Evolutionary conservation across 2,329 filamentous ascomycete genomes (phyloP).

Genomic region (Chaetomiaceae sp.): DNA sequence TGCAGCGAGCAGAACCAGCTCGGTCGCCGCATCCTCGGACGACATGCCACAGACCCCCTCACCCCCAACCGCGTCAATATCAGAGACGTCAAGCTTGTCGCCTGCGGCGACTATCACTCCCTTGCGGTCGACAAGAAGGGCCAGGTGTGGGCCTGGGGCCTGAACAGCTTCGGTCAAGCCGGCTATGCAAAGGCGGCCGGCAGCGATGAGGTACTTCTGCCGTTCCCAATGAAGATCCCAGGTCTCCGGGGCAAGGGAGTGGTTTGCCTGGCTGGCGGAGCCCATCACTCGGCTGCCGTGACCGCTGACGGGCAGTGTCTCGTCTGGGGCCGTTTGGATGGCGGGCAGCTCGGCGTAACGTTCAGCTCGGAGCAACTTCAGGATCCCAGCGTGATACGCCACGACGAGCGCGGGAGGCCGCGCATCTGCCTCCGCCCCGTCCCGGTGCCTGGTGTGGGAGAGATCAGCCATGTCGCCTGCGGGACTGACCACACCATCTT

Average conservation of each 20-base stretch:
- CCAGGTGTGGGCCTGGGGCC: slow-evolving; percentile 73
- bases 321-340: slow-evolving; percentile 56
- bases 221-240: slow-evolving; percentile 64
- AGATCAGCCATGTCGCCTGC: slow-evolving; percentile 54
- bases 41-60: slow-evolving; percentile 37
- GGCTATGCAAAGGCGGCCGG: slow-evolving; percentile 63
- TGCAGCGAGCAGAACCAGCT: slow-evolving; percentile 63
- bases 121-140: slow-evolving; percentile 71
- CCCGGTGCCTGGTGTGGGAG: slow-evolving; percentile 49
- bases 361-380: slow-evolving; percentile 50
- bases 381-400: slow-evolving; percentile 54
- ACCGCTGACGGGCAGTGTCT: slow-evolving; percentile 53
- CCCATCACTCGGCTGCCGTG: slow-evolving; percentile 70
- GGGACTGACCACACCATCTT: slow-evolving; percentile 71
- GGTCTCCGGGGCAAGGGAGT: slow-evolving; percentile 61
- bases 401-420: slow-evolving; percentile 62
- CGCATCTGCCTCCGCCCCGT: slow-evolving; percentile 66
- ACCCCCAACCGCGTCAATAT: slow-evolving; percentile 32
- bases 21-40: slow-evolving; percentile 55
- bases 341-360: slow-evolving; percentile 52
- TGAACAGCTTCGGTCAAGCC: slow-evolving; percentile 80
- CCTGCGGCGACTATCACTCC: slow-evolving; percentile 71
- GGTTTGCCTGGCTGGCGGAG: slow-evolving; percentile 59
- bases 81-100: slow-evolving; percentile 58
- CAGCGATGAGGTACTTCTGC: slow-evolving; percentile 61